phyloP scores from a whole-genome alignment of 768 basidiomycete species.

The Chalciporus chontae region DNA sequence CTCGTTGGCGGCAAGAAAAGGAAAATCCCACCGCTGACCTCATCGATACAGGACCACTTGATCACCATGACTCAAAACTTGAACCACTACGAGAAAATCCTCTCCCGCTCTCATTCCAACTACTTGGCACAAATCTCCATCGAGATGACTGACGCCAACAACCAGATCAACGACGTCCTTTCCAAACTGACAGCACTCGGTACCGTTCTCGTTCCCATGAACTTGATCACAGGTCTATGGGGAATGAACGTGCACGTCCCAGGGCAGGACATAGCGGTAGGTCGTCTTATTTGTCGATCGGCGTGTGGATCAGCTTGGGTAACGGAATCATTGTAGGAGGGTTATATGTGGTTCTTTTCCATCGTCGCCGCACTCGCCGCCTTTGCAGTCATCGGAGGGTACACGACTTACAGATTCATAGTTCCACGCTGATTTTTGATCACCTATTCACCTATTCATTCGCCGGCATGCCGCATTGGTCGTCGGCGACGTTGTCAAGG shows the following conservation, averaged over 20 bases:
- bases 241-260: constrained; percentile 99
- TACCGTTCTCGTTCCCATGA: constrained; percentile 97
- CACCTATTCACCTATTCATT: background rate
- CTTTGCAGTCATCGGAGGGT: constrained; percentile 80
- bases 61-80: constrained; percentile 99
- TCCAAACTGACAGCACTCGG: constrained; percentile 96
- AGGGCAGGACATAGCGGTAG: constrained; percentile 60
- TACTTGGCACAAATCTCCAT: constrained; percentile 99
- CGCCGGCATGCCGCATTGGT: too few relatives aligned
- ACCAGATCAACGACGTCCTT: constrained; percentile 98
- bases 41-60: constrained; percentile 71
- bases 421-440: constrained; percentile 33
- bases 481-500: too few relatives aligned
- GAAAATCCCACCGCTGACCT: constrained; percentile 5
- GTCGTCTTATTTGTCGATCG: background rate
- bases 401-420: constrained; percentile 78
- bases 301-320: background rate
- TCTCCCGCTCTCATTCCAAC: constrained; percentile 97
- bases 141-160: constrained; percentile 99
- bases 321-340: constrained; percentile 23
- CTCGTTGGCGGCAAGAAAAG: background rate
- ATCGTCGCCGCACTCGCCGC: constrained; percentile 79
- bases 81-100: constrained; percentile 99
- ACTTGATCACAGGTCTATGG: constrained; percentile 93
- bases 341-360: constrained; percentile 80